Conservation (phyloP, 2,329 filamentous ascomycete genomes). For the Pestalotiopsis sp. region DNA sequence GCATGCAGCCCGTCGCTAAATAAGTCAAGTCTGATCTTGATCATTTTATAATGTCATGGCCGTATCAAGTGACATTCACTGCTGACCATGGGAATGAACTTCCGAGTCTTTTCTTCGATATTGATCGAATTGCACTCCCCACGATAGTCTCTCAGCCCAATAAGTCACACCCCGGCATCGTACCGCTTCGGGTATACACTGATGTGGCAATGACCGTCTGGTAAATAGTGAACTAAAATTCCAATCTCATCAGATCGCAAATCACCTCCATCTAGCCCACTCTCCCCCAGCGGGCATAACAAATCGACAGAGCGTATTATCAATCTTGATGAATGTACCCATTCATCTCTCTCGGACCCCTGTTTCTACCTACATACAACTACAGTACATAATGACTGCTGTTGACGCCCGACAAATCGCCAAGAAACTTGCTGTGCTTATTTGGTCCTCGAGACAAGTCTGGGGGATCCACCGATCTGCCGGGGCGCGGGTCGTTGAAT, state of each 20-base stretch:
- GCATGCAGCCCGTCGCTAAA: neutral
- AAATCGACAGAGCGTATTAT: neutral
- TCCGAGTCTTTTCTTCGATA: neutral
- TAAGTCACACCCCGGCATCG: too few relatives aligned
- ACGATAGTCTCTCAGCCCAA: too few relatives aligned
- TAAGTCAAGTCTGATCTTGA: neutral
- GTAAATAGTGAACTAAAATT: too few relatives aligned
- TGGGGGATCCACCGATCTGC: neutral
- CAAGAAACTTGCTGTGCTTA: neutral
- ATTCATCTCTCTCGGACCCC: neutral
- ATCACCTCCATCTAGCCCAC: too few relatives aligned
- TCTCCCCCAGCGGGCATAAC: too few relatives aligned
- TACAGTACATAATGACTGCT: neutral
- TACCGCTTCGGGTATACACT: too few relatives aligned
- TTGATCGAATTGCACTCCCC: neutral
- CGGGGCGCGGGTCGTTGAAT: neutral
- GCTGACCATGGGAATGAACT: neutral
- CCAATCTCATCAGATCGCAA: too few relatives aligned
- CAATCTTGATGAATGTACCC: neutral
- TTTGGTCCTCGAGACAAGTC: neutral
- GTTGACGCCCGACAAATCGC: neutral
- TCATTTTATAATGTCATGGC: neutral
- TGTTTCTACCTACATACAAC: neutral
- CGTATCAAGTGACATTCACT: neutral
- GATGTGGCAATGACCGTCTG: too few relatives aligned